Evolutionary conservation across 1,139 yeast species (phyloP), one percentile per base, ranked within the genome.

Genomic region (Pichia sp.): DNA sequence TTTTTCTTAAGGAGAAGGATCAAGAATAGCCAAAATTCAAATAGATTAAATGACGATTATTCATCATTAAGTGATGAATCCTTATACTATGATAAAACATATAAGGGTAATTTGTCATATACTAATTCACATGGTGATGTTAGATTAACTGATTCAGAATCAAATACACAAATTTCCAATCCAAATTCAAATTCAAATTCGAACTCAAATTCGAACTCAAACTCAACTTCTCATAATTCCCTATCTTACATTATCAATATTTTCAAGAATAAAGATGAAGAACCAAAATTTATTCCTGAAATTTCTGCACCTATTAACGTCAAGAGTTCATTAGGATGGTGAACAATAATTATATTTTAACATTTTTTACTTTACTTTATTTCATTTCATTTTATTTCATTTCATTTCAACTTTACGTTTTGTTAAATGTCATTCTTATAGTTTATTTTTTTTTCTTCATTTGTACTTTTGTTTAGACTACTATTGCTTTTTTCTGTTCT

Each of bases 321-420:
- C 18, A 72, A 72, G 54, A 74, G 72, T 55, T 73, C 79, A 6
- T 61, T 74, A 42, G 79, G 79, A 37, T 74, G 78, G 78, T 61
- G 46, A 51, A 27, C n/a, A 28, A n/a, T 25, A 39, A 25, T 36
- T 7, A 26, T 27, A 34, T 31, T 27, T 35, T 29, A 34, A 26
- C 25, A 28, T 31, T 38, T 8, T 10, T 29, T 18, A 10, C 11
- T 38, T 38, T 28, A 39, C 18, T 36, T 46, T 35, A 26, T 34
- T 31, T 44, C 11, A 18, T 39, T 42, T 27, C 26, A 34, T 9
- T 5, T 3, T 18, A 18, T 18, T 18, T 18, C 18, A 18, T 18
- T 18, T 18, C 18, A 18, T 18, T 18, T 18, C 18, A 18, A 18
- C 18, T 18, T 18, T 18, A 18, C 18, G 18, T 18, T 18, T 18